A percentile compares a stretch with the other conserved stretches of the same genome.
Evolutionary conservation across 2,329 filamentous ascomycete genomes (phyloP).

Genomic region (Plectosphaerella plurivora): DNA sequence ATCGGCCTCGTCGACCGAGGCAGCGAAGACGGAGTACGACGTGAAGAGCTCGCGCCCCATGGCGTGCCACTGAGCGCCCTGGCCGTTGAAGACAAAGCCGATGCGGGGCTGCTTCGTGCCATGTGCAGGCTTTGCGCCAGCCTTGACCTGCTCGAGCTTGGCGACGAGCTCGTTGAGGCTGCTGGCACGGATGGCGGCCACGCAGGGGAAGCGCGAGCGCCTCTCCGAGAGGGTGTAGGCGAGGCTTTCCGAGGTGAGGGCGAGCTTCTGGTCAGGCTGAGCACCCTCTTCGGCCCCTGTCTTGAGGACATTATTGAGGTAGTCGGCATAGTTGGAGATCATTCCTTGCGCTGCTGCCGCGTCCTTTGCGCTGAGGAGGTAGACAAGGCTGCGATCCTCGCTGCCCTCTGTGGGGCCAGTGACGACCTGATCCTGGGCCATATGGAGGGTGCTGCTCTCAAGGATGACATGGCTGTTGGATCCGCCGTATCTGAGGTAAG

Average conservation of each 20-base stretch:
- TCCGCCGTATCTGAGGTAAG: conserved; percentile 27
- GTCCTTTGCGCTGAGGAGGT: no score
- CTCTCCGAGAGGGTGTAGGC: conserved; percentile 23
- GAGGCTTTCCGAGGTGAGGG: conserved; percentile 12
- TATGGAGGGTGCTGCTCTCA: conserved; percentile 2
- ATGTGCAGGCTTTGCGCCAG: not conserved
- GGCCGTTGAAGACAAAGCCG: conserved; percentile 11
- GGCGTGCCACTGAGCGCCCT: conserved; percentile 13
- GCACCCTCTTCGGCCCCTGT: not conserved
- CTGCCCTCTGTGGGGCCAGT: no score
- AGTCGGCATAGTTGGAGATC: not conserved
- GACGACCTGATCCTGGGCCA: no score
- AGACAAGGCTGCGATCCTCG: no score
- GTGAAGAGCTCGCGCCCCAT: conserved; percentile 12
- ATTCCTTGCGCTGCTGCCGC: conserved; percentile 1
- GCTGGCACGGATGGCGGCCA: conserved; percentile 17
- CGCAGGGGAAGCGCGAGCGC: conserved; percentile 19
- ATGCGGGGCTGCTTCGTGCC: not conserved
- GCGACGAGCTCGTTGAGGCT: not conserved
- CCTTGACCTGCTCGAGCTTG: conserved; percentile 12
- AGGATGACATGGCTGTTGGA: conserved; percentile 12
- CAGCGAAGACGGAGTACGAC: conserved; percentile 6
- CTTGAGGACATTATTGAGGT: not conserved
- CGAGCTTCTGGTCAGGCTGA: conserved; percentile 15
- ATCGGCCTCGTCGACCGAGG: conserved; percentile 11